phyloP scores from a whole-genome alignment of 345 rosid species.

The Salix brachista region DNA sequence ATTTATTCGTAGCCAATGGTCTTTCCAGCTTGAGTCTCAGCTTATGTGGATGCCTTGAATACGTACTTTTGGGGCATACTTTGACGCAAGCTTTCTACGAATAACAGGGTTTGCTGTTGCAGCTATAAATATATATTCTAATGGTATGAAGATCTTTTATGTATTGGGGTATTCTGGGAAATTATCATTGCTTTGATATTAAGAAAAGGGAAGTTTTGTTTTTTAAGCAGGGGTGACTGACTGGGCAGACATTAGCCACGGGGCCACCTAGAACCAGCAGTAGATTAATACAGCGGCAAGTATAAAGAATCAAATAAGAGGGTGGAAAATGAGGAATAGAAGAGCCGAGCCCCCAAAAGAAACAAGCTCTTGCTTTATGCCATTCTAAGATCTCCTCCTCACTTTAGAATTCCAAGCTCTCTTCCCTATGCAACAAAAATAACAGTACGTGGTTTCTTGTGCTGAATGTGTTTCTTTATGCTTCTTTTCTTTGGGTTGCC shows the following conservation, averaged over 20 bases:
- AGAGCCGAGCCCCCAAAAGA: conserved; percentile 20
- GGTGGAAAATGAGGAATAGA: conserved; percentile 14
- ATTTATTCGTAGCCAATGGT: conserved; percentile 9
- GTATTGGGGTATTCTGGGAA: conserved; percentile 1
- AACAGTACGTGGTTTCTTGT: conserved; percentile 44
- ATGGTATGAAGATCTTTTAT: not conserved
- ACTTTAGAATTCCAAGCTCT: conserved; percentile 53
- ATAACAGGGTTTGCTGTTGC: conserved; percentile 14
- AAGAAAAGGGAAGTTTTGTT: conserved; percentile 14
- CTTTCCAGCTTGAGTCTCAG: not conserved
- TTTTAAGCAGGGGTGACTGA: conserved; percentile 10
- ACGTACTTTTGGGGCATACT: conserved; percentile 13
- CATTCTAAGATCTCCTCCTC: conserved; percentile 16
- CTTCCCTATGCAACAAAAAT: conserved; percentile 38
- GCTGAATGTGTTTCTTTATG: conserved; percentile 45
- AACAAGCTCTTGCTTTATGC: conserved; percentile 27
- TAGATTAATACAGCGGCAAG: conserved; percentile 17
- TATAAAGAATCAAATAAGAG: conserved; percentile 16
- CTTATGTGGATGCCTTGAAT: conserved; percentile 14
- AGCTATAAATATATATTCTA: not conserved
- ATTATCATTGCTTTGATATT: conserved; percentile 9
- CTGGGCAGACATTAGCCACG: conserved; percentile 6
- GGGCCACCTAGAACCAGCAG: not conserved
- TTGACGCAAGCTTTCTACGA: conserved; percentile 21
- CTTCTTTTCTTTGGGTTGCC: conserved; percentile 40